Evolutionary conservation across 2,329 filamentous ascomycete genomes (phyloP), one percentile per base, ranked within the genome.

Genomic region (Tympanopsis confertula): DNA sequence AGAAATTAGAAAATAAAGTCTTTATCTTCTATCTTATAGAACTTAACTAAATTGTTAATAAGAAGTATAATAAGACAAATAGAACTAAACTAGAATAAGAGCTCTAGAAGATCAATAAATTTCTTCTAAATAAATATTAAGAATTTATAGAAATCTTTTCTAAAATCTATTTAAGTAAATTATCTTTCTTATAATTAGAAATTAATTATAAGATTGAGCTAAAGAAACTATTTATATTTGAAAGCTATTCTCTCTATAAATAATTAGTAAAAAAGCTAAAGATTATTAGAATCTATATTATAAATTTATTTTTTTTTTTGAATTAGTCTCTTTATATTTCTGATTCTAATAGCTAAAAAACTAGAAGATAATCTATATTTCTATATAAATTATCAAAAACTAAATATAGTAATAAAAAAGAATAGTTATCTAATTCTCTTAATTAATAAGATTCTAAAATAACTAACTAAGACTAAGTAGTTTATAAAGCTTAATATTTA

Each of bases 361-460:
- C n/a, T 10, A 28, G 10, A 10, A 10, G n/a, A 13, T 5, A 30
- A 29, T 35, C 12, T 35, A 30, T 35, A 29, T 32, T 29, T 28
- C 18, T 33, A 20, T 35, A 19, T n/a, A 19, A 39, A 33, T n/a
- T 15, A 13, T 29, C 14, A 19, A 33, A 5, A 35, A 24, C 18
- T 13, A 10, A 10, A 28, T 28, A 10, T 28, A 28, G 10, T 28
- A 10, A 10, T 28, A 28, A 28, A 10, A 10, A 18, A 24, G 35
- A 4, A n/a, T 26, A 19, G 28, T 14, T 35, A 39, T 3, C 35
- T 28, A 20, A 39, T 36, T n/a, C n/a, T n/a, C n/a, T n/a, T n/a
- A n/a, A n/a, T n/a, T n/a, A n/a, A n/a, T n/a, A n/a, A n/a, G n/a
- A n/a, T n/a, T n/a, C n/a, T n/a, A n/a, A n/a, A n/a, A n/a, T n/a